Base-by-base conservation (phyloP, 169 alveolate species). In the Eimeria mitis region DNA sequence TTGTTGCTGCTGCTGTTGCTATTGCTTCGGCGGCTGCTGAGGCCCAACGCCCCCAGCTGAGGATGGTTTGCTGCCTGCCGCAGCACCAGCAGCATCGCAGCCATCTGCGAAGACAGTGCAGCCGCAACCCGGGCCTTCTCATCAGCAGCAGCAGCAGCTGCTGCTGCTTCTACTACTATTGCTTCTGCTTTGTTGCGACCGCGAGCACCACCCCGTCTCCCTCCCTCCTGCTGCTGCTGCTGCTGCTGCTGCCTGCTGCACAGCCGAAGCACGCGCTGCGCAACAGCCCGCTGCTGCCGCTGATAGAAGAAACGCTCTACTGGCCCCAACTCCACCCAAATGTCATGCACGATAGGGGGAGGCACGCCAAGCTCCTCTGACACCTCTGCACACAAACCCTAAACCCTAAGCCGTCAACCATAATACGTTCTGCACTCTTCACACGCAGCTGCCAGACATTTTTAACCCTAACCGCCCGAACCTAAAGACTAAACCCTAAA, bases 41-140 rank as follows among this genome's bases (percentile, higher is more conserved):
- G 81, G 59, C 97, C 97, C 91, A 95, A 88, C 21, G 94, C 89
- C 63, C 97, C 97, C 47, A 96, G 91, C 96, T 96, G 97, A 11
- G 97, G 97, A 65, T 96, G 97, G 56, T 88, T 84, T 56, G 97
- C 95, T 25, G 97, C 97, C 49, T 95, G 96, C 52, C 97, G 95
- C 75, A 96, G 95, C 96, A 91, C 91, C 47, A 94, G 87, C 47
- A 96, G 79, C 40, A 95, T 49, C 37, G 78, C 87, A 34, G 84
- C 96, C 91, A 96, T 83, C 44, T 95, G 97, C 11, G 75, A 87
- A 47, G 90, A 81, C 76, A 89, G 44, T 31, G 89, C 89, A 47
- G 89, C 89, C 16, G 89, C 89, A 40, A 78, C 44, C 44, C 44
- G 89, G 65, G 70, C 89, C 7, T 31, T 78, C 1, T 31, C 44